These are phyloP conservation scores for Mycena galericulata DNA, from an alignment of 768 basidiomycete species.

Conservation along the genomic window DNA sequence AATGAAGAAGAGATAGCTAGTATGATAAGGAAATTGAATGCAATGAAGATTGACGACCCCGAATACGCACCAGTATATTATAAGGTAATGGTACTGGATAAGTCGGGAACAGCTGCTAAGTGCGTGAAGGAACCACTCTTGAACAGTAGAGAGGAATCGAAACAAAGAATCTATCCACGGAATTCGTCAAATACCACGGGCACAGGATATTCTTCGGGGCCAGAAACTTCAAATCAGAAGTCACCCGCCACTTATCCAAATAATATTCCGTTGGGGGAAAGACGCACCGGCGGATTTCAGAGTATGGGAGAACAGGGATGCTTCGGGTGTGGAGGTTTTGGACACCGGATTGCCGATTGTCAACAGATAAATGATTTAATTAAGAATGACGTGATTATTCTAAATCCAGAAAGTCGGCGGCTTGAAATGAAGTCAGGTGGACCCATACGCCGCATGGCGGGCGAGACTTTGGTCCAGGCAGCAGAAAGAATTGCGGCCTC, in stretches of 20 bases:
- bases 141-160: background rate
- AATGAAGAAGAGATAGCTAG: background rate
- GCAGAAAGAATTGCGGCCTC: background rate
- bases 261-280: background rate
- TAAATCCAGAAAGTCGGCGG: background rate
- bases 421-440: background rate
- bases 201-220: background rate
- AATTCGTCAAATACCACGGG: background rate
- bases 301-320: background rate
- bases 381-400: background rate
- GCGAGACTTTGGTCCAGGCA: background rate
- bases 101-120: background rate
- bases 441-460: background rate
- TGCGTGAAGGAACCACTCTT: background rate
- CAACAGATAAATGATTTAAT: background rate
- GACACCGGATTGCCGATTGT: constrained; percentile 11
- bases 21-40: constrained; percentile 3
- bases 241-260: constrained; percentile 5
- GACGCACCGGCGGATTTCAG: background rate
- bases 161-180: background rate
- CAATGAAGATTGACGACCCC: constrained; percentile 13
- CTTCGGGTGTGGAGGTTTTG: background rate
- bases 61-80: constrained; percentile 15
- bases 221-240: background rate
- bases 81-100: background rate